Evolutionary conservation across 306 rosid species (phyloP), one percentile per base, ranked within the genome.

Genomic region (Vicia faba): DNA sequence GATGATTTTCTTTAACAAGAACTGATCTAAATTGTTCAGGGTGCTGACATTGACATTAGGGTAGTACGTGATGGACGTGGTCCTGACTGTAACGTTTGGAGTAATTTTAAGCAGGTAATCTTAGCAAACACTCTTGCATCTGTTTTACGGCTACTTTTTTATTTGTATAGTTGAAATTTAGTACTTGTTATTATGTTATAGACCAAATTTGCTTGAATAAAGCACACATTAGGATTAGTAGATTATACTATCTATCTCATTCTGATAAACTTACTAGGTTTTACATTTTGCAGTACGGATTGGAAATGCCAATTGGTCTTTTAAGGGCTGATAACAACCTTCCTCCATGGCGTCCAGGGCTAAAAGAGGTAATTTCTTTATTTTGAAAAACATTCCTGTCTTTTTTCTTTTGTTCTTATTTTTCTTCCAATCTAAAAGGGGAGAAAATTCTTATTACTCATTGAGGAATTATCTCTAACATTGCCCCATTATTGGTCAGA

Each of bases 11-110:
- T 55, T 71, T 71, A 63, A 71, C 72, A 13, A 56, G 15, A 59
- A 65, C 81, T 77, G 75, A 71, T 76, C 43, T 68, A 33, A 83
- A 64, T 44, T 72, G 49, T 75, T 79, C 85, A 93, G 98, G 98
- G 98, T 69, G 98, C 98, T 79, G 98, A 89, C 55, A 93, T 93
- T 83, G 98, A 93, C 75, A 93, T 93, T 71, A 86, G 98, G 85
- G 97, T 93, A 41, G 95, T 93, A 57, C 93, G 97, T 18, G 96
- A 93, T 83, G 98, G 98, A 41, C 96, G 95, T 15, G 98, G 98
- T 76, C 98, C 98, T 46, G 84, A 93, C 81, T 77, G 96, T 79
- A 93, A 93, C 64, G 91, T 93, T 53, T 89, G 98, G 98, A 93
- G 98, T 81, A 93, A 93, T 77, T 93, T 93, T 82, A 88, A 88